These are phyloP conservation scores for Syncephalastrum racemosum DNA, from an alignment of 371 early-diverging fungal species.

Conservation along the genomic window DNA sequence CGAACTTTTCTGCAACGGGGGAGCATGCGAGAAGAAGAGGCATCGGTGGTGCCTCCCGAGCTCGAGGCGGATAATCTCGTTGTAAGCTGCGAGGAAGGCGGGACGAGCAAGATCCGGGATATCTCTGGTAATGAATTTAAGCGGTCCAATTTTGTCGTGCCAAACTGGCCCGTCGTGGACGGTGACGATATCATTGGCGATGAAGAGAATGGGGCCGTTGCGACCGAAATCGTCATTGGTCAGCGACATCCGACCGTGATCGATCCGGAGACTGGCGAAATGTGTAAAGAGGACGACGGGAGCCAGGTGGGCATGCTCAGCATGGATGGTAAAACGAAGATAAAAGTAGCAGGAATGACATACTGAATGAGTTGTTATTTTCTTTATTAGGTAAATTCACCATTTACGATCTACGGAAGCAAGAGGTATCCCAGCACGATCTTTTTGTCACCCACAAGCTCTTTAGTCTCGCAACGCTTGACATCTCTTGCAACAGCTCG, in stretches of 20 bases:
- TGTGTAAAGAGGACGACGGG: constrained; percentile 21
- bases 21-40: constrained; percentile 4
- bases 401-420: constrained; percentile 48
- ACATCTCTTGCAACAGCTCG: constrained; percentile 19
- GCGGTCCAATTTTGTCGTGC: constrained; percentile 39
- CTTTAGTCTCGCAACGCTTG: constrained; percentile 59
- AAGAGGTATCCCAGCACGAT: constrained; percentile 48
- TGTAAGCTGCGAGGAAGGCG: constrained; percentile 16
- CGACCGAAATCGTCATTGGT: constrained; percentile 61
- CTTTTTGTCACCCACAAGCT: constrained; percentile 61
- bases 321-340: constrained; percentile 52
- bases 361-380: not conserved
- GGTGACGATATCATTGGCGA: constrained; percentile 34
- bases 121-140: constrained; percentile 21
- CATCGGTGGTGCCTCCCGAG: constrained; percentile 8
- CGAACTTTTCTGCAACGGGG: constrained; percentile 20
- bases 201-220: constrained; percentile 45
- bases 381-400: constrained; percentile 49
- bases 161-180: constrained; percentile 39
- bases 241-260: constrained; percentile 24
- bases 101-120: constrained; percentile 21
- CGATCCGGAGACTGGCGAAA: constrained; percentile 21
- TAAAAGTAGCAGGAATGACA: too few species aligned
- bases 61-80: constrained; percentile 17
- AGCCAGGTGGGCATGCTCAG: constrained; percentile 60